A percentile compares a stretch with the other conserved stretches of the same genome.
Evolutionary conservation across 257 asterid species (phyloP).

Genomic region (Penstemon davidsonii): DNA sequence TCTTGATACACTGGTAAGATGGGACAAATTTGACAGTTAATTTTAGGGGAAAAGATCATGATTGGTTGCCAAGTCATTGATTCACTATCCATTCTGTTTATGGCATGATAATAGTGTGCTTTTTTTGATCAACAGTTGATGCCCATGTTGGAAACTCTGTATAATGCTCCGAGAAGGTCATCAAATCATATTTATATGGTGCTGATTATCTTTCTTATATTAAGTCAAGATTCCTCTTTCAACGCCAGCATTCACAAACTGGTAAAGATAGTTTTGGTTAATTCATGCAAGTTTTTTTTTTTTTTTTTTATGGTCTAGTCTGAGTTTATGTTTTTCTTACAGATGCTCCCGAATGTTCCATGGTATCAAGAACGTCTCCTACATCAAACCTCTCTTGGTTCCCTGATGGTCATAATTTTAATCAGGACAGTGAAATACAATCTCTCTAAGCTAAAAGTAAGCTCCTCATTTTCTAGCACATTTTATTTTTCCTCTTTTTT

Average conservation of each 20-base stretch:
- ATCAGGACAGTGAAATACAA: slow-evolving; percentile 67
- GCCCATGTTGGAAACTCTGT: slow-evolving; percentile 94
- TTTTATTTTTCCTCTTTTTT: neutral
- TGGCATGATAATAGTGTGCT: slow-evolving; percentile 22
- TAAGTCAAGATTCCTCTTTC: slow-evolving; percentile 94
- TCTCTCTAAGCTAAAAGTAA: slow-evolving; percentile 67
- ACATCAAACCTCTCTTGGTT: slow-evolving; percentile 57
- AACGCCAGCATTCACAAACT: slow-evolving; percentile 81
- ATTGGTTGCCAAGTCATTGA: slow-evolving; percentile 10
- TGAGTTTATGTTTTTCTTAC: slow-evolving; percentile 32
- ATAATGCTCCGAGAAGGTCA: slow-evolving; percentile 77
- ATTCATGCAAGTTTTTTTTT: slow-evolving; percentile 12
- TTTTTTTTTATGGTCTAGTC: slow-evolving; percentile 21
- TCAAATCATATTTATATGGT: slow-evolving; percentile 95
- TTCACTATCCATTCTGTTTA: slow-evolving; percentile 12
- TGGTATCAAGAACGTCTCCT: slow-evolving; percentile 58
- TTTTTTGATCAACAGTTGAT: slow-evolving; percentile 61
- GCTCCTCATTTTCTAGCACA: slow-evolving; percentile 16
- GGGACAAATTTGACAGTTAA: neutral
- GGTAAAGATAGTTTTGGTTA: slow-evolving; percentile 43
- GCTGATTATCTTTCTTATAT: slow-evolving; percentile 79
- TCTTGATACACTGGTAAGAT: slow-evolving; percentile 90
- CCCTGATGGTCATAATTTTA: slow-evolving; percentile 81
- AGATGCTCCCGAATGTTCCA: slow-evolving; percentile 76
- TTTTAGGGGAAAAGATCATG: slow-evolving; percentile 9